phyloP scores from a whole-genome alignment of 176 grass and related monocot genomes.

The Elymus sibiricus region DNA sequence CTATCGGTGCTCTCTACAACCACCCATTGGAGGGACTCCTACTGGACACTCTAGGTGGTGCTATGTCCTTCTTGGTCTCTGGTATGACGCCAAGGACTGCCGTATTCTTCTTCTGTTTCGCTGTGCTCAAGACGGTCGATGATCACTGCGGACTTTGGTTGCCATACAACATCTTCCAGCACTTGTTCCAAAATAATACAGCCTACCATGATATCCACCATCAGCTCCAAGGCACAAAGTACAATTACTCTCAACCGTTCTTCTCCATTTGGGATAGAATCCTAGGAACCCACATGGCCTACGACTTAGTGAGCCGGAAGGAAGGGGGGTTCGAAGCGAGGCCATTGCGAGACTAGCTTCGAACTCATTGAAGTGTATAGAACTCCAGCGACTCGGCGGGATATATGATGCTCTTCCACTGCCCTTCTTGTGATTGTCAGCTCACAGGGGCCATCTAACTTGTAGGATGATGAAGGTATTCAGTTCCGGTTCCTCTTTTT shows the following conservation, averaged over 20 bases:
- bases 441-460: constrained; percentile 17
- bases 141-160: constrained; percentile 90
- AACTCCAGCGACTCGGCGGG: not conserved
- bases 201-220: constrained; percentile 92
- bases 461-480: constrained; percentile 11
- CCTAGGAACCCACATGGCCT: constrained; percentile 76
- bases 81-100: constrained; percentile 75
- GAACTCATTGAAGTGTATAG: constrained; percentile 29
- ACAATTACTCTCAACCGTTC: constrained; percentile 90
- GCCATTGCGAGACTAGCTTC: constrained; percentile 41
- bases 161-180: constrained; percentile 71
- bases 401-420: constrained; percentile 4
- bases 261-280: constrained; percentile 81
- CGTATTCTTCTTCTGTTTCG: constrained; percentile 84
- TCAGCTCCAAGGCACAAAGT: constrained; percentile 81
- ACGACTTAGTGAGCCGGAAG: constrained; percentile 42
- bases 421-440: constrained; percentile 10
- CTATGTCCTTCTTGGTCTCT: constrained; percentile 76
- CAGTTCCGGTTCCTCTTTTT: not conserved
- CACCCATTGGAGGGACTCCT: constrained; percentile 91
- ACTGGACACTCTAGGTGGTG: constrained; percentile 80
- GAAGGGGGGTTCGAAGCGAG: constrained; percentile 84
- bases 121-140: constrained; percentile 62
- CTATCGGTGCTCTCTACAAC: constrained; percentile 89
- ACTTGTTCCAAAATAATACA: constrained; percentile 77